Evolutionary conservation across 163 green algal species (phyloP), one percentile per base, ranked within the genome.

Genomic region (Scenedesmus sp.): DNA sequence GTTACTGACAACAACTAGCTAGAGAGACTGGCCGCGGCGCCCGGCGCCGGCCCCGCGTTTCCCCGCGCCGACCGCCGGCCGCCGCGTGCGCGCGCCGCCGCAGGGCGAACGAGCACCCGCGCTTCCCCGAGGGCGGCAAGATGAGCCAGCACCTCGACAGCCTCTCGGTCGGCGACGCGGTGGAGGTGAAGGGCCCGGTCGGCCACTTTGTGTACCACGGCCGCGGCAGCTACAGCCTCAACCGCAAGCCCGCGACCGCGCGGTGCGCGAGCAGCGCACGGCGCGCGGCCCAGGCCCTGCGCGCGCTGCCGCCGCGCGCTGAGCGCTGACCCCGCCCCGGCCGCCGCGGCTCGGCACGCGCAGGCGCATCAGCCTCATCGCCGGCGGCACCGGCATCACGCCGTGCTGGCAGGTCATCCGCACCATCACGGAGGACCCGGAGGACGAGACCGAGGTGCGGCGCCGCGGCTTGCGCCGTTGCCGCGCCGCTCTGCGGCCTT

Each of bases 161-260:
- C 13, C 77, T 99, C 56, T 77, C 82, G 2, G 84, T 99, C 10
- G 95, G 96, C 0, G 95, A 98, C 84, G 89, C 29, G 17, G 91
- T 98, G n/a, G 89, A 97, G 29, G 90, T 96, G 39, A 97, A 97
- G 87, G 96, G 96, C 1, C 96, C 96, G 2, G 78, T 96, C 42
- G 96, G 96, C 4, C 93, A 97, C 84, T 93, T 98, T 53, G 60
- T 90, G 36, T 99, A 98, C 85, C 66, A 89, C 22, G 91, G 92
- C 62, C 44, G 60, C 5, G 85, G 81, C 26, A 42, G 45, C 22
- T 92, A 86, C 74, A 81, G 70, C 29, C 80, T 88, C 73, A 87
- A 90, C 75, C 44, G 82, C 74, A 91, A 92, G 71, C 71, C 71
- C 26, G 71, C 18, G 11, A 28, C 36, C 33, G 69, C 69, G 31